Percentiles rank a stretch among this genome's conserved stretches.
phyloP scores from a whole-genome alignment of 2,329 filamentous ascomycete genomes.

The Cladophialophora yegresii region DNA sequence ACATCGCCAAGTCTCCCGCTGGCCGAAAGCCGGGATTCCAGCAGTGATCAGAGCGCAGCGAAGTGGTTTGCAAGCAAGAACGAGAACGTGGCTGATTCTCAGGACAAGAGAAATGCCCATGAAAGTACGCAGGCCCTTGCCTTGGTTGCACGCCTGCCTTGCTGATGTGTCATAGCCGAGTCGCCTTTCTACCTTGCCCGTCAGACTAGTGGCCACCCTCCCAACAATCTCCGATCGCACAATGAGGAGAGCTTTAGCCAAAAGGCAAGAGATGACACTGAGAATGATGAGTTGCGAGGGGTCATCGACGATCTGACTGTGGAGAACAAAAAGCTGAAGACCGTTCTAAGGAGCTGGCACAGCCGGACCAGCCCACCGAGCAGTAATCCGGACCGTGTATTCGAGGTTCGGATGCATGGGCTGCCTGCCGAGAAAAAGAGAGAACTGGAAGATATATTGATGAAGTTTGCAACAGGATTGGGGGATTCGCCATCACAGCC shows the following conservation, averaged over 20 bases:
- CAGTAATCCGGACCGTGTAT: slow-evolving; percentile 72
- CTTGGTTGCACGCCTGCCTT: background rate
- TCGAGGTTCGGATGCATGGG: slow-evolving; percentile 79
- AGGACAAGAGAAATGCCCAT: slow-evolving; percentile 9
- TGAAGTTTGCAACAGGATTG: slow-evolving; percentile 57
- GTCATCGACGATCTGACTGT: slow-evolving; percentile 87
- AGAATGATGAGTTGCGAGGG: slow-evolving; percentile 72
- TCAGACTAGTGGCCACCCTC: slow-evolving; percentile 30
- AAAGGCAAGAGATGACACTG: slow-evolving; percentile 51
- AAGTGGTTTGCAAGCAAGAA: slow-evolving; percentile 36
- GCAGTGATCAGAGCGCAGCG: slow-evolving; percentile 33
- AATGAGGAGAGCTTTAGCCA: slow-evolving; percentile 36
- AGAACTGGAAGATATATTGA: slow-evolving; percentile 72
- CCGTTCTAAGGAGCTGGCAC: slow-evolving; percentile 70
- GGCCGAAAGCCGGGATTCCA: slow-evolving; percentile 25
- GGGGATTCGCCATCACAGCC: slow-evolving; percentile 21
- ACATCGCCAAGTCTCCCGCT: slow-evolving; percentile 1
- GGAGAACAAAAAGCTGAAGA: slow-evolving; percentile 76
- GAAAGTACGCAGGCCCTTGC: slow-evolving; percentile 11
- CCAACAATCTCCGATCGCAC: slow-evolving; percentile 28
- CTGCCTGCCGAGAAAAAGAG: slow-evolving; percentile 71
- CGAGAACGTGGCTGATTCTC: slow-evolving; percentile 25
- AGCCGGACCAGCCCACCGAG: slow-evolving; percentile 52
- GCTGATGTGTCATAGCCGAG: slow-evolving; percentile 39
- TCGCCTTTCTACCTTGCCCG: slow-evolving; percentile 42